Evolutionary conservation across 2,329 filamentous ascomycete species (phyloP).

Genomic region (Samsoniella hepiali): DNA sequence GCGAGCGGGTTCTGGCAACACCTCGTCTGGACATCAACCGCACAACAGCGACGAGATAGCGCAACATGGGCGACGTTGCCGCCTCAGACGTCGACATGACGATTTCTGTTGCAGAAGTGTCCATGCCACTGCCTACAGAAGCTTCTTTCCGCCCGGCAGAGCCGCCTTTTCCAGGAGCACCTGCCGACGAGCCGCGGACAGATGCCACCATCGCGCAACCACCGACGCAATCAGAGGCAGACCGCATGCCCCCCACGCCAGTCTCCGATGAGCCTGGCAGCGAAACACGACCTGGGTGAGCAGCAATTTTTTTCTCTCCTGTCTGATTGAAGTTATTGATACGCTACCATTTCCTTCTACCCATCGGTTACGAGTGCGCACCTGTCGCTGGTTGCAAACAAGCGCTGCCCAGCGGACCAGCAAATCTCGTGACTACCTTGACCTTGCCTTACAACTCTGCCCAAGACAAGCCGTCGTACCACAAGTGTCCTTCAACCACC

Average conservation of each 20-base stretch:
- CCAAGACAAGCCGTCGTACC: constrained; percentile 2
- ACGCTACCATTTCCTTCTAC: neutral
- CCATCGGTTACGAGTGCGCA: neutral
- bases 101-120: neutral
- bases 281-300: constrained; percentile 11
- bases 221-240: neutral
- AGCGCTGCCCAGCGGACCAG: neutral
- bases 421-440: constrained; percentile 12
- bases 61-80: neutral
- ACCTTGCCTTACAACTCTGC: neutral
- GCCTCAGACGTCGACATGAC: neutral
- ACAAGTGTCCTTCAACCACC: neutral
- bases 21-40: neutral
- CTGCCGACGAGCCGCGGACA: neutral
- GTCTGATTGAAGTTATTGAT: neutral
- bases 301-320: neutral
- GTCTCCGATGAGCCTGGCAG: constrained; percentile 1
- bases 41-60: neutral
- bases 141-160: neutral
- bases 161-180: neutral
- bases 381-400: neutral
- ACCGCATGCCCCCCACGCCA: constrained; percentile 10
- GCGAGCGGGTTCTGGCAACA: neutral
- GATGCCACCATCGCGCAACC: neutral
- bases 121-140: neutral